Evolutionary conservation across 1,284 basidiomycete genomes (phyloP).

Genomic region (Ustilago shanxiensis): DNA sequence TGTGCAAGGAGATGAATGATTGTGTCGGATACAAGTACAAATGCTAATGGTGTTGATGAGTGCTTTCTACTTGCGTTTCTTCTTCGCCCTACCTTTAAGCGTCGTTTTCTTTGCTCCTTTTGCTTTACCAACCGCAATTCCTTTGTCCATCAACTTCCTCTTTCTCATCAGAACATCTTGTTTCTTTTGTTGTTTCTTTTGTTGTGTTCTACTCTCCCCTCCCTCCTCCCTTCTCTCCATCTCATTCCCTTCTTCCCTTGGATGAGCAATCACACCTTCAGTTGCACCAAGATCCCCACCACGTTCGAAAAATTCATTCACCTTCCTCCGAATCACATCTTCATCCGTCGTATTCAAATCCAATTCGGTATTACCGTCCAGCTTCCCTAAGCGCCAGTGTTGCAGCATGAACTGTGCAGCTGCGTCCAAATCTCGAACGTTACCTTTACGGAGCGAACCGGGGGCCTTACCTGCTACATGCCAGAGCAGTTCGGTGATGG

Average conservation of each 20-base stretch:
- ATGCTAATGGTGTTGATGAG: not conserved
- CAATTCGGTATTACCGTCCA: slow-evolving; percentile 56
- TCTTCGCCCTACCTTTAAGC: slow-evolving; percentile 1
- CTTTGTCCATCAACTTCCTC: slow-evolving; percentile 37
- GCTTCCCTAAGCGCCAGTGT: slow-evolving; percentile 60
- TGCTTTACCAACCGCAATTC: slow-evolving; percentile 20
- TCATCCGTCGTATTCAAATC: slow-evolving; percentile 51
- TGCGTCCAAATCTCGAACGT: slow-evolving; percentile 52
- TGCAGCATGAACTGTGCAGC: slow-evolving; percentile 64
- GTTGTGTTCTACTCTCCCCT: slow-evolving; percentile 34
- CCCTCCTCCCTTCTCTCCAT: not conserved
- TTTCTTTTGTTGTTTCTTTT: slow-evolving; percentile 32
- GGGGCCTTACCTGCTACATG: slow-evolving; percentile 60
- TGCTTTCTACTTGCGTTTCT: slow-evolving; percentile 16
- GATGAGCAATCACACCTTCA: not conserved
- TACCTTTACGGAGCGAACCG: slow-evolving; percentile 58
- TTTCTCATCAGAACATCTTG: slow-evolving; percentile 20
- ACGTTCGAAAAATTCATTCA: slow-evolving; percentile 10
- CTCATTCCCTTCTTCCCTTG: too few relatives aligned
- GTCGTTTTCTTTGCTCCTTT: not conserved
- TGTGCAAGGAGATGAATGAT: too few relatives aligned
- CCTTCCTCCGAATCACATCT: not conserved
- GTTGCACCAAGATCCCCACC: not conserved
- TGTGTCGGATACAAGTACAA: slow-evolving; percentile 6
- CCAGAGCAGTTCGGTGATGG: slow-evolving; percentile 45